These are phyloP conservation scores for Ambrosia artemisiifolia DNA, from an alignment of 129 eudicot genomes.

Conservation along the genomic window DNA sequence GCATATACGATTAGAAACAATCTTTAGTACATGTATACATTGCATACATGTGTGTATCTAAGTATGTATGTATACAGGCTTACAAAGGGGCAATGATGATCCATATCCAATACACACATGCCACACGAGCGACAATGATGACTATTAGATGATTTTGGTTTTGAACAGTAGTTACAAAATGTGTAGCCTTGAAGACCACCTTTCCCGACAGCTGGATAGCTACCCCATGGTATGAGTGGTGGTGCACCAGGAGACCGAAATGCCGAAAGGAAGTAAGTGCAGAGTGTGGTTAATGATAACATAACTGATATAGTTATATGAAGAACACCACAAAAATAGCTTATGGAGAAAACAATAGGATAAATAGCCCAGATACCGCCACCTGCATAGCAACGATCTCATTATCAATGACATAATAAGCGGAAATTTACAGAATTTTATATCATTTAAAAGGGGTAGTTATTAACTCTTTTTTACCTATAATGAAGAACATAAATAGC, in stretches of 20 bases:
- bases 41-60: too few relatives aligned
- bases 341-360: conserved; percentile 63
- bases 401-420: conserved; percentile 8
- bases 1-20: conserved; percentile 11
- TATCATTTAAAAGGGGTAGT: neutral
- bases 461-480: conserved; percentile 41
- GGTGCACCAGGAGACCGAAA: conserved; percentile 71
- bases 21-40: neutral
- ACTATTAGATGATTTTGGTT: conserved; percentile 77
- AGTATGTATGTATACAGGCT: too few relatives aligned
- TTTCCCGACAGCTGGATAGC: conserved; percentile 72
- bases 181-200: conserved; percentile 69
- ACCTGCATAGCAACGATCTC: conserved; percentile 46
- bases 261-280: conserved; percentile 57
- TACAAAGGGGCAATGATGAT: conserved; percentile 99
- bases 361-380: conserved; percentile 83
- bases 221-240: conserved; percentile 81
- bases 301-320: conserved; percentile 39
- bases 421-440: neutral
- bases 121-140: conserved; percentile 97
- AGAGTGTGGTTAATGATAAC: conserved; percentile 57
- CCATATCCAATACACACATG: conserved; percentile 85
- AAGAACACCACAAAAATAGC: conserved; percentile 52
- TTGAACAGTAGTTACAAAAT: conserved; percentile 64
- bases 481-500: conserved; percentile 65